A percentile compares a stretch with the other conserved stretches of the same genome.
These are phyloP conservation scores for Tremellales sp. DNA, from an alignment of 1,284 basidiomycete genomes.

Conservation along the genomic window DNA sequence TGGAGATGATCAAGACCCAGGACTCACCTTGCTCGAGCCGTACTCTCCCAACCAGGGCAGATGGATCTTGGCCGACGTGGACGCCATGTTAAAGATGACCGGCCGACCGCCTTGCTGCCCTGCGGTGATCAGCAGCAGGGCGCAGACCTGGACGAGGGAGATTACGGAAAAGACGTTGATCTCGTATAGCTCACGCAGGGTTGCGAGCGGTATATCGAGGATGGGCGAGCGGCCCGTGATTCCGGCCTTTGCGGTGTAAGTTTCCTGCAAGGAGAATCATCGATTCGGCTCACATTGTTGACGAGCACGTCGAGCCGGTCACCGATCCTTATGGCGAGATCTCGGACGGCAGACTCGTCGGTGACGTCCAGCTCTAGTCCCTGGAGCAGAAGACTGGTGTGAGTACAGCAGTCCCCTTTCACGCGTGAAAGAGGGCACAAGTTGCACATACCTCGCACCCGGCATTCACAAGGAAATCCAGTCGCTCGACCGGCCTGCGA, in stretches of 20 bases:
- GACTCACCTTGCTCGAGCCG: too few species aligned
- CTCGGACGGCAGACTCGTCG: constrained; percentile 2
- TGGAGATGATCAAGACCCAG: too few species aligned
- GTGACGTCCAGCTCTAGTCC: constrained; percentile 14
- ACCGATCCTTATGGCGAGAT: not conserved
- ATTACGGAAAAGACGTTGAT: constrained; percentile 22
- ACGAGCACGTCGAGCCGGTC: constrained; percentile 18
- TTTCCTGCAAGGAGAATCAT: not conserved
- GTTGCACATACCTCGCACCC: constrained; percentile 11
- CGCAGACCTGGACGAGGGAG: constrained; percentile 15
- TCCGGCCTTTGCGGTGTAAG: constrained; percentile 7
- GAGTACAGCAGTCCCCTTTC: too few species aligned
- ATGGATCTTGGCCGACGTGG: too few species aligned
- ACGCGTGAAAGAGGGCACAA: too few species aligned
- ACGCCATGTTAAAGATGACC: constrained; percentile 24
- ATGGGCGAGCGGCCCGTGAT: constrained; percentile 1
- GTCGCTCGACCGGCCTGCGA: too few species aligned
- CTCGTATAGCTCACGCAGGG: constrained; percentile 17
- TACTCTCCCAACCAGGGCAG: too few species aligned
- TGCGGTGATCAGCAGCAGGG: constrained; percentile 6
- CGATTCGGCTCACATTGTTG: constrained; percentile 21
- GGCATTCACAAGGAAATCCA: constrained; percentile 3
- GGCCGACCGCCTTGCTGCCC: not conserved
- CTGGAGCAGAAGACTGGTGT: too few species aligned
- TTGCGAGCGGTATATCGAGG: constrained; percentile 8